phyloP scores from a whole-genome alignment of 768 basidiomycete species.

The Auriculariales sp. region DNA sequence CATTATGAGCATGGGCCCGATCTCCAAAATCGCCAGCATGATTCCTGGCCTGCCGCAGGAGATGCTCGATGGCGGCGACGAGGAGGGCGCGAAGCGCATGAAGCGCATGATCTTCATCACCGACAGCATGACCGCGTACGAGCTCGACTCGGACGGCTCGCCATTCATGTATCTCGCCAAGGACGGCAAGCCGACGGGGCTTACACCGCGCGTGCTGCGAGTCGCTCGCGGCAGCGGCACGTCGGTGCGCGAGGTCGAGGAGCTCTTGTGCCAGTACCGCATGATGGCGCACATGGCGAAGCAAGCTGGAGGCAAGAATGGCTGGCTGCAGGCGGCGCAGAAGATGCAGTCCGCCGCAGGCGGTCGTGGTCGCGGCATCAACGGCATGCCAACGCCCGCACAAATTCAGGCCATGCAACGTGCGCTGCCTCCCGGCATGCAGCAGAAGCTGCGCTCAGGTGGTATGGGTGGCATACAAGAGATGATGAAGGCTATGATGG shows the following conservation, averaged over 20 bases:
- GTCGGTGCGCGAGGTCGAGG: conserved; percentile 94
- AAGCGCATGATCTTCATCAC: conserved; percentile 98
- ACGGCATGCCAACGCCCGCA: conserved; percentile 81
- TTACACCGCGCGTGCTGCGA: conserved; percentile 81
- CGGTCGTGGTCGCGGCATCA: conserved; percentile 73
- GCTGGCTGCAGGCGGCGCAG: conserved; percentile 82
- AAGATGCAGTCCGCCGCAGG: conserved; percentile 84
- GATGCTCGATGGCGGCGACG: conserved; percentile 81
- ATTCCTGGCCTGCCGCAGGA: conserved; percentile 93
- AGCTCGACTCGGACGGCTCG: conserved; percentile 90
- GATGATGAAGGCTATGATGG: conserved; percentile 98
- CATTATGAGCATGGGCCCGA: conserved; percentile 99
- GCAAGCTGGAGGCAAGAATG: conserved; percentile 94
- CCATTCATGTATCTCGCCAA: conserved; percentile 77
- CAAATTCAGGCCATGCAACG: conserved; percentile 96
- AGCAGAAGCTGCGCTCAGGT: conserved; percentile 83
- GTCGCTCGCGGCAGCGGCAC: conserved; percentile 92
- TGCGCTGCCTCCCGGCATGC: conserved; percentile 87
- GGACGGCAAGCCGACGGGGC: conserved; percentile 68
- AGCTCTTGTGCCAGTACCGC: conserved; percentile 86
- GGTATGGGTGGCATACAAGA: conserved; percentile 94
- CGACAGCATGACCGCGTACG: conserved; percentile 87
- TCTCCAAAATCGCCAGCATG: conserved; percentile 97
- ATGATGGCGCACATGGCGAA: conserved; percentile 99
- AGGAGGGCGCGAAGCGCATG: conserved; percentile 80